Base-by-base conservation (phyloP, 164 flowering plant species). In the Vitis rotundifolia region DNA sequence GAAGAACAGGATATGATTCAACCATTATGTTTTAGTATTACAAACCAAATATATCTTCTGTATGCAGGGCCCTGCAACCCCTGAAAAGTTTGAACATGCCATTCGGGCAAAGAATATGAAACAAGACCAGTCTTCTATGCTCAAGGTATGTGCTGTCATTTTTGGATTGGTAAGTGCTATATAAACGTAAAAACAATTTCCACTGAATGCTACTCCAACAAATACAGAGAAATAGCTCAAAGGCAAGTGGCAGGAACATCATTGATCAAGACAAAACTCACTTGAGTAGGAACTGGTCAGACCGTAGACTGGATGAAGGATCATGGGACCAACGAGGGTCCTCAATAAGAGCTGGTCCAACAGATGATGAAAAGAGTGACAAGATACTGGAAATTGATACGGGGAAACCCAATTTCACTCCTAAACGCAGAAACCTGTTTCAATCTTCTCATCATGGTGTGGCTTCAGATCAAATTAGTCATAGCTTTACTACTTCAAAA, bases 61-160 rank as follows among this genome's bases (percentile, higher is more conserved):
- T 11, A 2, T 63, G 28, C 71, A 88, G 90, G 92, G 83, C 51
- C 90, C 90, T 66, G 76, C 78, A 53, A 88, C 90, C n/a, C 92
- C 90, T 54, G 92, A 86, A 66, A 86, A 85, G 71, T 72, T 68
- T 51, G 92, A 86, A 63, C 84, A 82, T 31, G 64, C 59, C 13
- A 52, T 75, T 57, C 78, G 80, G 6, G 63, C 76, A 1, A 82
- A 65, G 77, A 78, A 73, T 49, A 16, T 67, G 55, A 83, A 76
- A 18, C 68, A 71, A 18, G 79, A 77, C 15, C 85, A 79, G 19
- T 72, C 80, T 28, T 55, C 77, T 13, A 47, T 58, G 54, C 81
- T 80, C 53, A 84, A 75, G 87, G 91, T 88, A 65, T n/a, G 71
- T 18, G 56, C 55, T 26, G 26, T 26, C 3, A 37, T 29, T 15